These are phyloP conservation scores for Cryptomeria japonica DNA, from an alignment of 75 land plant species.

Conservation along the genomic window DNA sequence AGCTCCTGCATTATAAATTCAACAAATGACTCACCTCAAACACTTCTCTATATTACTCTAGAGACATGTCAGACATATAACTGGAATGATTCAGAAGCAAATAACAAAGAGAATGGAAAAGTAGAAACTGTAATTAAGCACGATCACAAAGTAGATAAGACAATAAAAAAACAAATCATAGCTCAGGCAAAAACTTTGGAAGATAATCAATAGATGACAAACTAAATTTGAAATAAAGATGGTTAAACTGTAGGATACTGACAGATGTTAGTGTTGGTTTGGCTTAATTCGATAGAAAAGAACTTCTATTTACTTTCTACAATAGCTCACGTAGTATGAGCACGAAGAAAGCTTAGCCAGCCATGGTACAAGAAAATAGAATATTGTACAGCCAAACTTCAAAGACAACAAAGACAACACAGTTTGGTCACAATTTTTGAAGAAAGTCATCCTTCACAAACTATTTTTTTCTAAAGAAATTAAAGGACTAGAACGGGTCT, in stretches of 20 bases:
- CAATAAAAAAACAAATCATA: neutral
- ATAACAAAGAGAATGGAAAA: neutral
- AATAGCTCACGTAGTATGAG: neutral
- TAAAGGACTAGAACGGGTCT: neutral
- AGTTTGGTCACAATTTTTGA: neutral
- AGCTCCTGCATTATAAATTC: constrained; percentile 56
- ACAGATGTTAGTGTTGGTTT: neutral
- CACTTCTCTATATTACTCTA: neutral
- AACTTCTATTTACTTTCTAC: neutral
- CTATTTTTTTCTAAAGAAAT: neutral
- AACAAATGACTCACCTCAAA: constrained; percentile 1
- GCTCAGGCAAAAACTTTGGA: neutral
- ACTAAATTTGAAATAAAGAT: neutral
- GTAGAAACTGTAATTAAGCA: neutral
- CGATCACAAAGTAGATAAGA: neutral
- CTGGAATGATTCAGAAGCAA: constrained; percentile 4
- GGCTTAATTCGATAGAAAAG: neutral
- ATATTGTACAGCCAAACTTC: neutral
- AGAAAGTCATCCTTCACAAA: neutral
- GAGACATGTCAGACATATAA: neutral
- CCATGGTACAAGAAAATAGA: neutral
- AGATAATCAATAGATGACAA: neutral
- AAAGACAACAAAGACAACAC: constrained; percentile 4
- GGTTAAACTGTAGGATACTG: neutral
- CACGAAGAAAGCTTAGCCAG: neutral